Conservation (phyloP, 1,284 basidiomycete genomes). For the Austroboletus niveus region DNA sequence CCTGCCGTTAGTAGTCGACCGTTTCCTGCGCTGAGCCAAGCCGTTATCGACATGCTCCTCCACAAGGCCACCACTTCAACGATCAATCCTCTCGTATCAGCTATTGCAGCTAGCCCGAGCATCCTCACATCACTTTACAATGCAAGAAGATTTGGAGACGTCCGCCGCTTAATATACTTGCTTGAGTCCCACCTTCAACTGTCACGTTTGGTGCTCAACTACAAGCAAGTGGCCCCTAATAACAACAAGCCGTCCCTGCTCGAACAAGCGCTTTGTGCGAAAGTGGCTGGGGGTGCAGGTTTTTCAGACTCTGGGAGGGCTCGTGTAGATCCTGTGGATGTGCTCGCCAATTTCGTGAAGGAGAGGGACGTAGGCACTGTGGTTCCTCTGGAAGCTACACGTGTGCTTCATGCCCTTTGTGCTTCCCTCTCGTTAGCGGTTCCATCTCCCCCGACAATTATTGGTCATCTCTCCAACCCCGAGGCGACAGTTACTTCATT, state of each 20-base stretch:
- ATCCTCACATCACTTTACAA: conserved; percentile 59
- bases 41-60: conserved; percentile 65
- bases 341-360: conserved; percentile 63
- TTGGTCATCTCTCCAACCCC: conserved; percentile 70
- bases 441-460: conserved; percentile 63
- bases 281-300: conserved; percentile 48
- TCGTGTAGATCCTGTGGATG: conserved; percentile 68
- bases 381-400: conserved; percentile 63
- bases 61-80: conserved; percentile 71
- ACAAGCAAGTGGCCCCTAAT: conserved; percentile 47
- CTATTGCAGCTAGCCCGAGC: conserved; percentile 60
- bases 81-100: conserved; percentile 71
- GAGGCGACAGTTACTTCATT: conserved; percentile 62
- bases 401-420: conserved; percentile 66
- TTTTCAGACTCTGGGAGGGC: conserved; percentile 46
- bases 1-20: conserved; percentile 50
- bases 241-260: conserved; percentile 57
- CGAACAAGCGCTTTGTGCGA: conserved; percentile 71
- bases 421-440: conserved; percentile 59
- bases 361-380: conserved; percentile 55
- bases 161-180: conserved; percentile 63
- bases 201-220: conserved; percentile 57
- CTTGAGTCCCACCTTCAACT: conserved; percentile 67
- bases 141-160: conserved; percentile 67
- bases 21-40: conserved; percentile 57